Evolutionary conservation across 1,139 yeast species (phyloP), one percentile per base, ranked within the genome.

Genomic region (Candida sojae): DNA sequence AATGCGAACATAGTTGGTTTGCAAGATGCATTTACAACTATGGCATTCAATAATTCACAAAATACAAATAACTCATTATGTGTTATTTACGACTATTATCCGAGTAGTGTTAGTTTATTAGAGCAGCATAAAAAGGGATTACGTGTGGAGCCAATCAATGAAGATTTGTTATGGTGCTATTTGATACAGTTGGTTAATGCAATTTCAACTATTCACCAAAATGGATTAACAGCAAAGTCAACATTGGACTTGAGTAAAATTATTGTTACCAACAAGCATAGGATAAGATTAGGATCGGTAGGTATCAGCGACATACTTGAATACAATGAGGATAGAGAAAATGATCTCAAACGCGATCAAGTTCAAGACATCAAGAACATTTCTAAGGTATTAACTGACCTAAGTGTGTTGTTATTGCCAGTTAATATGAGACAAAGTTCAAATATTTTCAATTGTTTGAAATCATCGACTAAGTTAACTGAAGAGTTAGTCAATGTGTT

Each of bases 1-100:
- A 67, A 75, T 29, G 79, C 92, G 11, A 84, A 85, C 57, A 71
- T 90, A 13, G 89, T 88, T 1, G 75, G 77, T 37, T 68, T 91
- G 7, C 78, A 81, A 45, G 97, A 92, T 62, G 91, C 96, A 9
- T 93, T 93, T 63, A 87, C 97, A 1, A 85, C 95, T 9, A 80
- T 90, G 53, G 88, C 92, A 5, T 93, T 95, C 70, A 31, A 40
- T 17, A 32, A 23, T 23, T 23, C 30, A 11, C 36, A 32, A 11
- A 92, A 91, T 37, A 93, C 88, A 55, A 77, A 79, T 39, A 50
- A 60, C 51, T 34, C 46, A 12, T 67, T 86, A 48, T 58, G 71
- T 31, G 57, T 70, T 45, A 62, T 65, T 5, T 68, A 68, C 53
- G 74, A 70, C 49, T 81, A 79, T 52, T 83, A 61, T 73, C 71